A percentile compares a stretch with the other conserved stretches of the same genome.
Conservation (phyloP, 139 green algal species). For the Haematococcus lacustris region DNA sequence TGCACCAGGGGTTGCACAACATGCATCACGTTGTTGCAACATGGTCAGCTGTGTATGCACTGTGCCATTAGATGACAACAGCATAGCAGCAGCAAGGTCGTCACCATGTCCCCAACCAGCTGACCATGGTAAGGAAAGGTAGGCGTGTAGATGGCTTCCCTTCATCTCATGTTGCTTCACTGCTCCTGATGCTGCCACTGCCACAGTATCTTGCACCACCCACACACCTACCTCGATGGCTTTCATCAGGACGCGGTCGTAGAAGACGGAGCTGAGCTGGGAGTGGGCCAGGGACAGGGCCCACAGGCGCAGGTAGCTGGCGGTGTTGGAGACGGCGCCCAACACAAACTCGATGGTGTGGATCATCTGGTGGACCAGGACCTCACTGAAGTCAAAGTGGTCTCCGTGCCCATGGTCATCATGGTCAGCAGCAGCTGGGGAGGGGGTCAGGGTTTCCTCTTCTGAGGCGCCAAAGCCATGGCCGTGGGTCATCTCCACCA, state of each 20-base stretch:
- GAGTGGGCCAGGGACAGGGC: slow-evolving; percentile 94
- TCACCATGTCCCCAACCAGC: neutral
- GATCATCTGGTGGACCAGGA: slow-evolving; percentile 58
- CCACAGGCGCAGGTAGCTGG: slow-evolving; percentile 96
- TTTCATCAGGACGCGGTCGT: slow-evolving; percentile 87
- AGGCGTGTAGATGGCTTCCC: neutral
- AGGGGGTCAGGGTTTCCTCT: slow-evolving; percentile 6
- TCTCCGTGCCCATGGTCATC: slow-evolving; percentile 8
- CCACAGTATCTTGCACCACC: neutral
- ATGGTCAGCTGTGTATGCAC: neutral
- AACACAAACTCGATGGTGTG: slow-evolving; percentile 99
- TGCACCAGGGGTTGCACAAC: neutral
- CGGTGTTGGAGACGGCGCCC: slow-evolving; percentile 94
- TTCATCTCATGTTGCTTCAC: neutral
- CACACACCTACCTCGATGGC: slow-evolving; percentile 27
- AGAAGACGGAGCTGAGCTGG: slow-evolving; percentile 90
- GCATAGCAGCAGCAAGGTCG: neutral
- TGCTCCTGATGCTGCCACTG: neutral
- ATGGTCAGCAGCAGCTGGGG: neutral
- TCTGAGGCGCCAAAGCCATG: slow-evolving; percentile 4
- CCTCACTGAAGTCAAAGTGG: slow-evolving; percentile 79
- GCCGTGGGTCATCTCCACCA: slow-evolving; percentile 12
- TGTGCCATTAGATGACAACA: neutral
- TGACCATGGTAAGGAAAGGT: neutral
- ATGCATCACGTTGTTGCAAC: neutral